These are phyloP conservation scores for Phytophthora cactorum DNA, from an alignment of 352 stramenopile species.

Conservation along the genomic window DNA sequence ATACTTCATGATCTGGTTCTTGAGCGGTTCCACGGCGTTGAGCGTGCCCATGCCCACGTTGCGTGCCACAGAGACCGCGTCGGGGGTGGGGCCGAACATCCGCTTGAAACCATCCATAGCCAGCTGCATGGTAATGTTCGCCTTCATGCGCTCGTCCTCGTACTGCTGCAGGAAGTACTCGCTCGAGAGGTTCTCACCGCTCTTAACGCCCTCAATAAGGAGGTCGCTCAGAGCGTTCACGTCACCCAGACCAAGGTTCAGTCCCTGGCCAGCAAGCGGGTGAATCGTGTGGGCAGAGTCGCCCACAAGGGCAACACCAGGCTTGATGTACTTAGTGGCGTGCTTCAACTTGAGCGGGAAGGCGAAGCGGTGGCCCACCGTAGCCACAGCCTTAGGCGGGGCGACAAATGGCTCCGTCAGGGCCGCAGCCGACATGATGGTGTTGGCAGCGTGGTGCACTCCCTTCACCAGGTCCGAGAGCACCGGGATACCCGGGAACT, in stretches of 20 bases:
- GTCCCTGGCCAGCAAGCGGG: slow-evolving; percentile 94
- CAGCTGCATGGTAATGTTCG: slow-evolving; percentile 84
- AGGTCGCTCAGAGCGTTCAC: slow-evolving; percentile 80
- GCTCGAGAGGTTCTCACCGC: slow-evolving; percentile 80
- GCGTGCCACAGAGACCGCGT: slow-evolving; percentile 73
- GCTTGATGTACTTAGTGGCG: slow-evolving; percentile 86
- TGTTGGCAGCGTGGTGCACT: slow-evolving; percentile 73
- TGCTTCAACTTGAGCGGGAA: slow-evolving; percentile 93
- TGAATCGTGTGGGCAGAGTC: slow-evolving; percentile 97
- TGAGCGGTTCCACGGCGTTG: slow-evolving; percentile 87
- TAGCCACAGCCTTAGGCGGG: slow-evolving; percentile 67
- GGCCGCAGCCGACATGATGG: slow-evolving; percentile 76
- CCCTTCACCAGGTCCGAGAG: slow-evolving; percentile 81
- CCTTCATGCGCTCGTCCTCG: slow-evolving; percentile 86
- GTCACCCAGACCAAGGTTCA: slow-evolving; percentile 96
- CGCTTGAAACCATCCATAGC: slow-evolving; percentile 92
- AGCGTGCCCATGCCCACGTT: slow-evolving; percentile 89
- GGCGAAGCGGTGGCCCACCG: slow-evolving; percentile 77
- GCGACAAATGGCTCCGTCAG: slow-evolving; percentile 80
- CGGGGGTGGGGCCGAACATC: slow-evolving; percentile 78
- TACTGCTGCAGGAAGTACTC: slow-evolving; percentile 86
- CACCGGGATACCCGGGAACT: slow-evolving; percentile 82
- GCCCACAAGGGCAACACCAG: slow-evolving; percentile 91
- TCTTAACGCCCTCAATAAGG: slow-evolving; percentile 79
- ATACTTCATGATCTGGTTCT: slow-evolving; percentile 92